Evolutionary conservation across 2,329 filamentous ascomycete genomes (phyloP).

Genomic region (Xylaria sp.): DNA sequence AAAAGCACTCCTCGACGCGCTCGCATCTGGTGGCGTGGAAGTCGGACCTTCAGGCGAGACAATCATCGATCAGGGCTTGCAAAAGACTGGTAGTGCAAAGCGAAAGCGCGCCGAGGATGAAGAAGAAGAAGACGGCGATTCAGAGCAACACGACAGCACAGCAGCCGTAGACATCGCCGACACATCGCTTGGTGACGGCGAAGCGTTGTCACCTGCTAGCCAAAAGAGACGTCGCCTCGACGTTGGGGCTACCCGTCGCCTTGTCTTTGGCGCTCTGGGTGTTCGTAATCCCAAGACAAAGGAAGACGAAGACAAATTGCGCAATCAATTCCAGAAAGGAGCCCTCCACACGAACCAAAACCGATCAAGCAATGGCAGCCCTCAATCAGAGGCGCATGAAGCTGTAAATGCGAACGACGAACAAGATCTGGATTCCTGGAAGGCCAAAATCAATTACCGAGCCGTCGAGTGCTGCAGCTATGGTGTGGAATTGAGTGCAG

Average conservation of each 20-base stretch:
- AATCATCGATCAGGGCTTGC: slow-evolving; percentile 3
- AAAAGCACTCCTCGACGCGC: slow-evolving; percentile 45
- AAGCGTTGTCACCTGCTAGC: slow-evolving; percentile 18
- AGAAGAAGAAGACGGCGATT: neutral
- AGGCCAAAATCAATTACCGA: slow-evolving; percentile 63
- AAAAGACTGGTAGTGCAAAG: slow-evolving; percentile 16
- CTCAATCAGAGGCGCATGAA: slow-evolving; percentile 24
- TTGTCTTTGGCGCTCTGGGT: slow-evolving; percentile 69
- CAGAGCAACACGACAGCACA: neutral
- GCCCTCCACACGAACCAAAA: slow-evolving; percentile 40
- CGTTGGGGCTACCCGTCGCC: slow-evolving; percentile 57
- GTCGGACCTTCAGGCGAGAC: slow-evolving; percentile 28
- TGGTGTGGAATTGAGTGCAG: slow-evolving; percentile 61
- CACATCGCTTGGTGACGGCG: slow-evolving; percentile 8
- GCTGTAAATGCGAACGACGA: slow-evolving; percentile 28
- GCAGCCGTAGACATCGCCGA: slow-evolving; percentile 4
- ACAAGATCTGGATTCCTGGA: slow-evolving; percentile 62
- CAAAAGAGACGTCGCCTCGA: slow-evolving; percentile 36
- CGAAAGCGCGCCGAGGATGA: slow-evolving; percentile 23
- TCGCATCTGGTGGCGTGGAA: slow-evolving; percentile 49
- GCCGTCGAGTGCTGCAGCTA: slow-evolving; percentile 83
- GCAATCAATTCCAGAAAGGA: slow-evolving; percentile 53
- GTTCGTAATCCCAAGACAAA: slow-evolving; percentile 63
- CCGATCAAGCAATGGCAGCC: slow-evolving; percentile 26
- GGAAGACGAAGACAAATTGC: slow-evolving; percentile 60